Evolutionary conservation across 768 basidiomycete species (phyloP).

Genomic region (Hydnum rufescens): DNA sequence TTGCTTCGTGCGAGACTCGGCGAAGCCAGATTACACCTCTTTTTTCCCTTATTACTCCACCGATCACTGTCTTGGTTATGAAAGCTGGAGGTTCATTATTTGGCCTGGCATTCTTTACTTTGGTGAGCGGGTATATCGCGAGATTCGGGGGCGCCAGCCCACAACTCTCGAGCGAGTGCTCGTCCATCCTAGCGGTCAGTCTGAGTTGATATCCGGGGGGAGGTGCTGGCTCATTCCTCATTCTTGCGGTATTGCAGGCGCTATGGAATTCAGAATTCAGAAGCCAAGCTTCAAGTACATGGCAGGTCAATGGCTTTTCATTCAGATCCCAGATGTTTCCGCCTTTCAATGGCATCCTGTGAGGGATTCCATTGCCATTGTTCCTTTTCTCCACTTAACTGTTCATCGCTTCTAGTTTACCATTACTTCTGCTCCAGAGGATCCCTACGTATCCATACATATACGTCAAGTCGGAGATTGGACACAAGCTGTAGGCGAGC

Average conservation of each 20-base stretch:
- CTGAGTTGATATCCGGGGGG: not conserved
- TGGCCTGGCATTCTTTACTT: conserved; percentile 87
- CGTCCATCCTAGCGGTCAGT: conserved; percentile 67
- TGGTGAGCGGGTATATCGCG: conserved; percentile 66
- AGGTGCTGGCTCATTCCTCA: conserved; percentile 4
- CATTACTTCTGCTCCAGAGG: conserved; percentile 87
- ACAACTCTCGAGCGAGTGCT: conserved; percentile 73
- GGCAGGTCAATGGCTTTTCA: conserved; percentile 80
- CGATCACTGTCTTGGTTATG: conserved; percentile 77
- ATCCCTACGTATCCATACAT: conserved; percentile 80
- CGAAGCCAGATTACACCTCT: conserved; percentile 42
- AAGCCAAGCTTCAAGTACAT: conserved; percentile 88
- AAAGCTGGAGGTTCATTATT: conserved; percentile 78
- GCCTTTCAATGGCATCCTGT: conserved; percentile 89
- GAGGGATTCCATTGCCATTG: conserved; percentile 18
- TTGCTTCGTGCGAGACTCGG: conserved; percentile 84
- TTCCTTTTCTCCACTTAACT: not conserved
- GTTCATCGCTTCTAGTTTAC: conserved; percentile 42
- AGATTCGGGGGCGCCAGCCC: conserved; percentile 56
- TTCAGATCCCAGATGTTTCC: conserved; percentile 76
- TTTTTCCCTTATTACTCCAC: conserved; percentile 79
- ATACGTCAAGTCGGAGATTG: conserved; percentile 88
- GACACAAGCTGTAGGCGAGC: conserved; percentile 65
- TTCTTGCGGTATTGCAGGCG: conserved; percentile 29
- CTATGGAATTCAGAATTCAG: conserved; percentile 82